Evolutionary conservation across 345 rosid species (phyloP).

Genomic region (Gossypium herbaceum): DNA sequence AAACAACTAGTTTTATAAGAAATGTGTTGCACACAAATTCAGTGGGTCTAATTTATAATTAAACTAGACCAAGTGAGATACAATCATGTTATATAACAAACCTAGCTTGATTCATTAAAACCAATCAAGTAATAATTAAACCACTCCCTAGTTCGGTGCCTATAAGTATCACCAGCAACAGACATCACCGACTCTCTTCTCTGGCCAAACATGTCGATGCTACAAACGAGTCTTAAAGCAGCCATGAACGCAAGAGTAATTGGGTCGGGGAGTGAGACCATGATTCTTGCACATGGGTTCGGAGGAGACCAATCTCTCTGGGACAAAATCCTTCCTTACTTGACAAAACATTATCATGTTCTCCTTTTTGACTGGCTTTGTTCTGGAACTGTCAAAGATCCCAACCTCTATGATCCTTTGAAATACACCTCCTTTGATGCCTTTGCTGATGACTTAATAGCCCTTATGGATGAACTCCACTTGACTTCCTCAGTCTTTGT

Average conservation of each 20-base stretch:
- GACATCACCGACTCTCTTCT: background rate
- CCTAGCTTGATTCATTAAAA: too few species aligned
- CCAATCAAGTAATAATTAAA: too few species aligned
- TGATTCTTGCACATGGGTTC: constrained; percentile 67
- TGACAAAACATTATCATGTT: constrained; percentile 43
- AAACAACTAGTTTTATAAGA: too few species aligned
- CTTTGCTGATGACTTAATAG: constrained; percentile 55
- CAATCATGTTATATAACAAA: too few species aligned
- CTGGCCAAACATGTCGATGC: constrained; percentile 17
- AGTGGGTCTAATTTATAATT: too few species aligned
- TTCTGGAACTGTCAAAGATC: constrained; percentile 61
- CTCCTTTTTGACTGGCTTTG: constrained; percentile 68
- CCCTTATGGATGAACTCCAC: constrained; percentile 50
- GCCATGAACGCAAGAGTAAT: constrained; percentile 58
- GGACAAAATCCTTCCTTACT: constrained; percentile 48
- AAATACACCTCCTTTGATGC: constrained; percentile 52
- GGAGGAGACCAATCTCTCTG: constrained; percentile 68
- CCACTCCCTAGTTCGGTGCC: too few species aligned
- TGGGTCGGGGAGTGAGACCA: constrained; percentile 41
- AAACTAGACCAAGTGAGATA: too few species aligned
- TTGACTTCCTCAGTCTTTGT: constrained; percentile 42
- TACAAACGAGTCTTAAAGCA: constrained; percentile 35
- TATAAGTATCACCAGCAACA: background rate
- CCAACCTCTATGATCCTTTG: constrained; percentile 43
- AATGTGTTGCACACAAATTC: too few species aligned